phyloP scores from a whole-genome alignment of 192 early-diverging fungal genomes.

The Rhizophagus prolifer region DNA sequence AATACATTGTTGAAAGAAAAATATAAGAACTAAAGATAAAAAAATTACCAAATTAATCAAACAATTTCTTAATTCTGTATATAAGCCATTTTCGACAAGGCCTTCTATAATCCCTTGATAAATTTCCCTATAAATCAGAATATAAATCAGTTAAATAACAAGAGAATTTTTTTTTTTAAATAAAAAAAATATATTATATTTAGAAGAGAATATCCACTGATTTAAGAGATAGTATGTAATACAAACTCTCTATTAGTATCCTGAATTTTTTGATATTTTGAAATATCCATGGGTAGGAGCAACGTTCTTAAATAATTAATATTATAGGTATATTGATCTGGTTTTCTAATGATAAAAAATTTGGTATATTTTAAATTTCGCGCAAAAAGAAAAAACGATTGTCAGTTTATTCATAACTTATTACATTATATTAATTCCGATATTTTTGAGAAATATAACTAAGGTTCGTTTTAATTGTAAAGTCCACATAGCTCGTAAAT shows the following conservation, averaged over 20 bases:
- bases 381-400: not conserved
- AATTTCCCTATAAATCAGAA: not conserved
- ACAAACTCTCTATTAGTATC: constrained; percentile 10
- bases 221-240: not conserved
- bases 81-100: constrained; percentile 4
- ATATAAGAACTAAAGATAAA: not conserved
- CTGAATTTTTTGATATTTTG: constrained; percentile 3
- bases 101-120: not conserved
- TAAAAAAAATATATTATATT: not conserved
- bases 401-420: not conserved
- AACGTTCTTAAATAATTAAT: constrained; percentile 15
- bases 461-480: constrained; percentile 25
- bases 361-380: not conserved
- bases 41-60: constrained; percentile 32
- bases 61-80: constrained; percentile 31
- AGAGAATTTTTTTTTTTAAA: not conserved
- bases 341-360: not conserved
- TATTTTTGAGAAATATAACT: constrained; percentile 19
- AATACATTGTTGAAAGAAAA: constrained; percentile 18
- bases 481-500: constrained; percentile 31
- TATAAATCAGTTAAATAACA: not conserved
- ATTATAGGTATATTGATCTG: not conserved
- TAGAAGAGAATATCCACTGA: too few relatives aligned
- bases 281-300: not conserved
- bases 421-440: constrained; percentile 20